Evolutionary conservation across 106 monocot species (phyloP).

Genomic region (Dioscorea dumetorum): DNA sequence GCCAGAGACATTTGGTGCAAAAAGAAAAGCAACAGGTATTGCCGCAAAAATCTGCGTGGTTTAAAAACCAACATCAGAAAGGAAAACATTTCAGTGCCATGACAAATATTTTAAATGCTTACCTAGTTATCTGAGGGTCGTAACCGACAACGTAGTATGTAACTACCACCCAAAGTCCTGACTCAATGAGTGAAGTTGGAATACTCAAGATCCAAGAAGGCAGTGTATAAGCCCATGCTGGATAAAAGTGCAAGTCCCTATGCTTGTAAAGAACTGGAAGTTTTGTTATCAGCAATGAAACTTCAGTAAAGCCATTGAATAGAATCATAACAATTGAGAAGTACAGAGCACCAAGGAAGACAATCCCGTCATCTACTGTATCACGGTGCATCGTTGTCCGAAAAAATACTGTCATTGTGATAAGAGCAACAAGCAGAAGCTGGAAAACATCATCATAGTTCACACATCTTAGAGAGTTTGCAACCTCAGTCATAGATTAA

Average conservation of each 20-base stretch:
- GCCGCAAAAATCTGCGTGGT: constrained; percentile 68
- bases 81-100: not conserved
- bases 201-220: constrained; percentile 95
- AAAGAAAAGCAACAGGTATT: constrained; percentile 80
- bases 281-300: constrained; percentile 79
- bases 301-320: constrained; percentile 99
- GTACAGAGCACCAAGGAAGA: constrained; percentile 86
- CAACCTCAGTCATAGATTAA: no score
- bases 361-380: constrained; percentile 84
- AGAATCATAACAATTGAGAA: constrained; percentile 90
- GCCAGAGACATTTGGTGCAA: constrained; percentile 96
- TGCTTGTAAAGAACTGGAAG: constrained; percentile 99
- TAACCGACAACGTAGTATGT: constrained; percentile 95
- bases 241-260: constrained; percentile 95
- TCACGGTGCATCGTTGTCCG: constrained; percentile 84
- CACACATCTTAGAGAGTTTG: no score
- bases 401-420: constrained; percentile 97
- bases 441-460: constrained; percentile 27
- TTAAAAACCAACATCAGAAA: not conserved
- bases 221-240: constrained; percentile 83
- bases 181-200: constrained; percentile 86
- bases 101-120: not conserved
- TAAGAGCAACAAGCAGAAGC: constrained; percentile 83
- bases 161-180: constrained; percentile 80
- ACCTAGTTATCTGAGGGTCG: constrained; percentile 96